Evolutionary conservation across 2,329 filamentous ascomycete genomes (phyloP).

Genomic region (Colletotrichum karsti): DNA sequence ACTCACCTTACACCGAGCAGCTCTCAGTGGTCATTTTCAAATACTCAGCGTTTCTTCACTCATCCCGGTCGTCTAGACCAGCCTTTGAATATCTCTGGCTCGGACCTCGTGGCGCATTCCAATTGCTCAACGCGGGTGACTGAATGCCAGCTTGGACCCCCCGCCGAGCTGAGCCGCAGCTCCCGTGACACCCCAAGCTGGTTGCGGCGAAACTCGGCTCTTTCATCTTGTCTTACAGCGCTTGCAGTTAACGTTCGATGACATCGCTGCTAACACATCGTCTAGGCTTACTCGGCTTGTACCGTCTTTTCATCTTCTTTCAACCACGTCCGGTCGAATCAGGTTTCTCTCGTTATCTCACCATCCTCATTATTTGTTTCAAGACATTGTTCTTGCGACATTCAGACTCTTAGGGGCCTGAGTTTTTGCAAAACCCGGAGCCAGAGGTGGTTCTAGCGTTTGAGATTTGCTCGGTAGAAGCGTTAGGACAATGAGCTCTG

Average conservation of each 20-base stretch:
- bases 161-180: conserved; percentile 15
- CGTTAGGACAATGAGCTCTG: conserved; percentile 56
- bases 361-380: neutral
- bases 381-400: neutral
- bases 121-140: conserved; percentile 8
- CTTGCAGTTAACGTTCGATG: conserved; percentile 28
- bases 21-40: neutral
- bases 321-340: neutral
- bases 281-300: conserved; percentile 31
- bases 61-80: conserved; percentile 23
- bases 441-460: neutral
- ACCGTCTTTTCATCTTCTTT: conserved; percentile 34
- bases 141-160: conserved; percentile 25
- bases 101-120: conserved; percentile 21
- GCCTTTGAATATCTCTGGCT: conserved; percentile 13
- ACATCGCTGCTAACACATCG: conserved; percentile 20
- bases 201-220: conserved; percentile 26
- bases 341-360: neutral
- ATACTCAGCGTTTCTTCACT: conserved; percentile 21
- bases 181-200: conserved; percentile 23
- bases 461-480: neutral
- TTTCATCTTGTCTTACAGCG: conserved; percentile 28
- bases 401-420: neutral
- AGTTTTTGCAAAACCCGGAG: neutral
- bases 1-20: neutral